Base-by-base conservation (phyloP, 2,329 filamentous ascomycete species). In the Hypomyces rosellus region DNA sequence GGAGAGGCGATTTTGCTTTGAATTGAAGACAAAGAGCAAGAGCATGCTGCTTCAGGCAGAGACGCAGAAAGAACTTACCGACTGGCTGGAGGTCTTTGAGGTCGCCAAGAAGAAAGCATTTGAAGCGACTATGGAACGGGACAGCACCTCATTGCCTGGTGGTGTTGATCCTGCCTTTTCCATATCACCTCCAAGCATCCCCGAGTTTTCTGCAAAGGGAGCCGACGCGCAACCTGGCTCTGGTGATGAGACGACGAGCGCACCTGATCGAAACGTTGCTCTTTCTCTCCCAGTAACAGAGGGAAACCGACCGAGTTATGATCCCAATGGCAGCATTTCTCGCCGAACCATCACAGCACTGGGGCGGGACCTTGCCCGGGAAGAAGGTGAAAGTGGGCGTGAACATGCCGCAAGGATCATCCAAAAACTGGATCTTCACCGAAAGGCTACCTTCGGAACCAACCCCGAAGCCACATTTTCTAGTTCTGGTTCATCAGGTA, bases 11-110 rank as follows among this genome's bases (percentile, higher is more conserved):
- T 99, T 97, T 69, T 97, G 93, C 65, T 96, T 99, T 61, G 93
- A 99, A 69, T 87, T 99, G 62, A 99, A 97, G 74, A 99, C 93
- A 2, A 99, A 96, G 68, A 95, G 89, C 62, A 88, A 88, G 55
- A 93, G 85, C 45, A 84, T 96, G 55, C 74, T 96, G 52, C 75
- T 99, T 3, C 93, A 99, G 69, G 88, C 92, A 4, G 93, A 99
- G 65, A 96, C 89, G 0, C 93, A 99, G 65, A 75, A 74, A 45
- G 89, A 97, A 64, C 78, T 99, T n/a, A 90, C 88, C 52, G 88
- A 95, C 61, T 99, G 93, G 93, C 83, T 99, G 49, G 83, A 88
- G 56, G 85, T 92, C 0, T 96, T 99, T 60, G 92, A 99, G 59
- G 82, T 91, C 14, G 91, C 92, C 48, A 99, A 99, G 71, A 89